Base-by-base conservation (phyloP, 2,329 filamentous ascomycete genomes). In the Fusarium irregulare region DNA sequence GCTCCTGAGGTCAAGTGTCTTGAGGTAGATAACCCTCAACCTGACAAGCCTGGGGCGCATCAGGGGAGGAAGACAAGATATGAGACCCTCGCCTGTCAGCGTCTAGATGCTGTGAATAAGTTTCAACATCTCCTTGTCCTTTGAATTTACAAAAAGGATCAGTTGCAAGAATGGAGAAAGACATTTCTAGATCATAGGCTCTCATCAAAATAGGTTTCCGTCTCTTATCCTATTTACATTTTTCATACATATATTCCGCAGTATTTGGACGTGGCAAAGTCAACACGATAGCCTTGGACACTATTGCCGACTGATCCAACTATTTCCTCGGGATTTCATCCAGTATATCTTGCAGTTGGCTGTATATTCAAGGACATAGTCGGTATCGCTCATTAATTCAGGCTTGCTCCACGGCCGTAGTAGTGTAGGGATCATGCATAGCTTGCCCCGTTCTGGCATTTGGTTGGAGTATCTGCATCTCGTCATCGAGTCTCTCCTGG, bases 231-330 rank as follows among this genome's bases (percentile, higher is more conserved):
- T n/a, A 11, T n/a, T n/a, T n/a, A 1, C 34, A 37, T 12, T 37
- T 18, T 7, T 1, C 16, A 34, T 18, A 10, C 32, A 34, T 34
- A 2, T 8, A 18, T 34, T 34, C 18, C 10, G 6, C 6, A 11
- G 10, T 37, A 11, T 1, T 37, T 1, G 5, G 18, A 12, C 10
- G 10, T n/a, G 18, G 4, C n/a, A 3, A 37, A 13, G 12, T 37
- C 2, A 67, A 4, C 4, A 56, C 59, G 18, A 65, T 8, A 1
- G 64, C 49, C 27, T 56, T 65, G 4, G 60, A 23, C 16, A 45
- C 54, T 20, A 21, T 3, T 3, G n/a, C 4, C 6, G 55, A 40
- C 11, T 25, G 16, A 8, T 3, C 4, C 16, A 27, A 0, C 30
- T 11, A 10, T 55, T 41, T 0, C 12, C 10, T 8, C 1, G 5